Percentiles rank a stretch among this genome's conserved stretches.
These are phyloP conservation scores for Barnettozyma sucrosica DNA, from an alignment of 805 yeast genomes.

Conservation along the genomic window DNA sequence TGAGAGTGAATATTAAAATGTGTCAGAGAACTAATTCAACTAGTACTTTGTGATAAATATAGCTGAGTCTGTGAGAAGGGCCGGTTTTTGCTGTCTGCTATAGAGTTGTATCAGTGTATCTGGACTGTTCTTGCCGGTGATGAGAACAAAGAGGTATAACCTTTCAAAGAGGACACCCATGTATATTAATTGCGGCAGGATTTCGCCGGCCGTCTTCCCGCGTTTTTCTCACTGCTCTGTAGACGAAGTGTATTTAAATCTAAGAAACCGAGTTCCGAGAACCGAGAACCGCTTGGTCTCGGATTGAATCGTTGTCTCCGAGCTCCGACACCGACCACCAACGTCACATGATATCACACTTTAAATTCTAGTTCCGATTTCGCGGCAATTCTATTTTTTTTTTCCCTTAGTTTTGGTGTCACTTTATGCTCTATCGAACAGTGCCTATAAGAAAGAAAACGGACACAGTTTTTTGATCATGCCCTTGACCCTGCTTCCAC, in stretches of 20 bases:
- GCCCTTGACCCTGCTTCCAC: conserved; percentile 5
- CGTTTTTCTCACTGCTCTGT: not conserved
- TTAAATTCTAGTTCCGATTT: too few relatives aligned
- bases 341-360: not conserved
- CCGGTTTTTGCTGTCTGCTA: not conserved
- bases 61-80: not conserved
- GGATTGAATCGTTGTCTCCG: too few relatives aligned
- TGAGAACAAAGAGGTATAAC: not conserved
- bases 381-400: too few relatives aligned
- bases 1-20: not conserved
- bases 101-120: not conserved
- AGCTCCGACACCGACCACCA: too few relatives aligned
- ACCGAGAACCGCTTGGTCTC: not conserved
- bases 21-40: not conserved
- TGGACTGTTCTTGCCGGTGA: not conserved
- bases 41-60: too few relatives aligned
- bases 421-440: not conserved
- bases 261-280: not conserved
- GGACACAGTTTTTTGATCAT: too few relatives aligned
- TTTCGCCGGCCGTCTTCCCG: not conserved
- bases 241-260: too few relatives aligned
- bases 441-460: not conserved
- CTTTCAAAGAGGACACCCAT: not conserved
- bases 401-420: not conserved
- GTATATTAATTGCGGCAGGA: not conserved